These are phyloP conservation scores for Hamamelis virginiana DNA, from an alignment of 164 flowering plant genomes.

Conservation along the genomic window DNA sequence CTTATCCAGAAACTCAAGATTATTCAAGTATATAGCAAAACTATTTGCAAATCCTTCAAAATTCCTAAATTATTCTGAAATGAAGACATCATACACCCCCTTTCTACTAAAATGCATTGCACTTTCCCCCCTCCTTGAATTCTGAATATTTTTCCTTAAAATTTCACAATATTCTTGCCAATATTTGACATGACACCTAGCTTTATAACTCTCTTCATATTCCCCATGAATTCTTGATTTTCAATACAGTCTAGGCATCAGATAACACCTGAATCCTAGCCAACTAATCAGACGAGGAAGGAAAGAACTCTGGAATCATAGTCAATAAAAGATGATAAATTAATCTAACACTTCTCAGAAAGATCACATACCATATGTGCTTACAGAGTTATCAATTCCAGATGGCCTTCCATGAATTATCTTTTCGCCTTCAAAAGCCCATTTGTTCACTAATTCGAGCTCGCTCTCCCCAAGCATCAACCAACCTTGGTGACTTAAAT, in stretches of 20 bases:
- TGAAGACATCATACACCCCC: too few species aligned
- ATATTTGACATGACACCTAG: too few species aligned
- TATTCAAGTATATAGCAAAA: too few species aligned
- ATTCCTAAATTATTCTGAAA: neutral
- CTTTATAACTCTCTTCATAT: too few species aligned
- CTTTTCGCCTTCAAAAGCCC: slow-evolving; percentile 99
- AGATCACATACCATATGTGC: slow-evolving; percentile 79
- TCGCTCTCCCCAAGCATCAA: slow-evolving; percentile 47
- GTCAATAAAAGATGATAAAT: neutral
- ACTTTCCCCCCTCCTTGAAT: too few species aligned
- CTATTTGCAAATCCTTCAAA: too few species aligned
- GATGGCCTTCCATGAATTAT: slow-evolving; percentile 98
- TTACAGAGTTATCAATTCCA: slow-evolving; percentile 94
- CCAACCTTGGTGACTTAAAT: slow-evolving; percentile 63
- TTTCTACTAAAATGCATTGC: too few species aligned
- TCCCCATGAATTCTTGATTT: too few species aligned
- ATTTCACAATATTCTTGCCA: too few species aligned
- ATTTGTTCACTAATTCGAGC: slow-evolving; percentile 77
- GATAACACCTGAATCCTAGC: neutral
- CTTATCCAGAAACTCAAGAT: too few species aligned
- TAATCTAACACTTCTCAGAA: neutral
- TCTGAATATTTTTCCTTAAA: too few species aligned
- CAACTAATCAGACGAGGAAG: neutral
- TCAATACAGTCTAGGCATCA: neutral
- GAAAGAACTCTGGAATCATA: neutral